Evolutionary conservation across 192 early-diverging fungal species (phyloP).

Genomic region (Backusella australiensis): DNA sequence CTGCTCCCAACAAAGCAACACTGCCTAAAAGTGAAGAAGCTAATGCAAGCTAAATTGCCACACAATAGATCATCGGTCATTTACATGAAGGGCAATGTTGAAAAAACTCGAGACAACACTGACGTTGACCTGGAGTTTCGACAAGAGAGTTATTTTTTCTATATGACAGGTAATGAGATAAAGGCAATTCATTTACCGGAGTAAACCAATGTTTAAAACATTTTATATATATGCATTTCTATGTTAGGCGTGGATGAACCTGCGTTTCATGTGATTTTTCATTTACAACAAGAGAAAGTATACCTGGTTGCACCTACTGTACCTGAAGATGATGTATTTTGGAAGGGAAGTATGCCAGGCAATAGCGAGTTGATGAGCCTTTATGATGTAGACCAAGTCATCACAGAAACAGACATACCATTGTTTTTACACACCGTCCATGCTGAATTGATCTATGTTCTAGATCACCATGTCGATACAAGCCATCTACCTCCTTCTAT

Average conservation of each 20-base stretch:
- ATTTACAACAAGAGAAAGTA: constrained; percentile 61
- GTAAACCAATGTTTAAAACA: neutral
- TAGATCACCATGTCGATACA: constrained; percentile 45
- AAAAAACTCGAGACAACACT: constrained; percentile 48
- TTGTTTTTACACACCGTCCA: constrained; percentile 44
- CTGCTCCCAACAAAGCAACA: constrained; percentile 31
- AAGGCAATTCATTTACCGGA: constrained; percentile 24
- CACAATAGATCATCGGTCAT: constrained; percentile 23
- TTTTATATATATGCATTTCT: neutral
- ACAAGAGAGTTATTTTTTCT: constrained; percentile 90
- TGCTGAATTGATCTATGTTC: constrained; percentile 49
- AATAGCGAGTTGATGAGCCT: constrained; percentile 47
- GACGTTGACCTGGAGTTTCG: constrained; percentile 72
- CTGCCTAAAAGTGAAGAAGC: constrained; percentile 30
- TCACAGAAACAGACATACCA: constrained; percentile 56
- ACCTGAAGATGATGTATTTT: constrained; percentile 69
- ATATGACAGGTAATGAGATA: constrained; percentile 67
- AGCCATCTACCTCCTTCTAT: constrained; percentile 16
- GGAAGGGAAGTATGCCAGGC: constrained; percentile 74
- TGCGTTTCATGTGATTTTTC: constrained; percentile 69
- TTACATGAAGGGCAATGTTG: constrained; percentile 49
- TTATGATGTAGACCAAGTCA: constrained; percentile 74
- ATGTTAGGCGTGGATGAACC: constrained; percentile 64
- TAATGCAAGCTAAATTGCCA: constrained; percentile 6
- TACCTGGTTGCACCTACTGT: constrained; percentile 72